These are phyloP conservation scores for Antarctomyces pellizariae DNA, from an alignment of 495 filamentous ascomycete species.

Conservation along the genomic window DNA sequence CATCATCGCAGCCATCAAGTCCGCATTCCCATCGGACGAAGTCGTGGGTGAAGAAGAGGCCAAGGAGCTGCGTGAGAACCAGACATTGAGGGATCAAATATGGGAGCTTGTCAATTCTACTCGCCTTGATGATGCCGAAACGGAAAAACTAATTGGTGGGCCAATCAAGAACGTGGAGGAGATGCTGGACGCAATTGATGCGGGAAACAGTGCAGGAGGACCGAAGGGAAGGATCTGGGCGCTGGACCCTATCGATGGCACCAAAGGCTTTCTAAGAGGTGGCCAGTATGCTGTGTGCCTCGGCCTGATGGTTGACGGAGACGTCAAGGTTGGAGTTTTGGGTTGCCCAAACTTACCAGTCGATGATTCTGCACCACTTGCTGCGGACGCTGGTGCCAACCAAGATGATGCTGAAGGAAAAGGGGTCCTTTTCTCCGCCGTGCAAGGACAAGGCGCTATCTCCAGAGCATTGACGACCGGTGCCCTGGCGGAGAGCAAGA, in stretches of 20 bases:
- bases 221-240: conserved; percentile 76
- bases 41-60: conserved; percentile 94
- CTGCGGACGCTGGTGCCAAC: conserved; percentile 39
- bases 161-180: conserved; percentile 38
- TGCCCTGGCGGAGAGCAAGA: conserved; percentile 29
- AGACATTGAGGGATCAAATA: conserved; percentile 40
- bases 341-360: conserved; percentile 88
- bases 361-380: conserved; percentile 44
- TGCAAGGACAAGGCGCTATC: conserved; percentile 49
- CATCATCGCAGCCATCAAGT: conserved; percentile 71
- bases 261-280: conserved; percentile 89
- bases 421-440: conserved; percentile 68
- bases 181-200: conserved; percentile 74
- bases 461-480: conserved; percentile 44
- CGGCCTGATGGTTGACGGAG: conserved; percentile 76
- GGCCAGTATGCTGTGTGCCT: conserved; percentile 95
- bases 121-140: conserved; percentile 40
- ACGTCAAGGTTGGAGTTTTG: conserved; percentile 81
- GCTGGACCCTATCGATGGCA: conserved; percentile 92
- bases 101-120: conserved; percentile 60
- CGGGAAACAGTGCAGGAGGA: conserved; percentile 61
- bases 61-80: conserved; percentile 43
- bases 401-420: conserved; percentile 40
- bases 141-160: conserved; percentile 45
- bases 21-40: conserved; percentile 75